Percentiles rank a stretch among this genome's conserved stretches.
phyloP scores from a whole-genome alignment of 208 protist species.

The Leishmania gerbilli region DNA sequence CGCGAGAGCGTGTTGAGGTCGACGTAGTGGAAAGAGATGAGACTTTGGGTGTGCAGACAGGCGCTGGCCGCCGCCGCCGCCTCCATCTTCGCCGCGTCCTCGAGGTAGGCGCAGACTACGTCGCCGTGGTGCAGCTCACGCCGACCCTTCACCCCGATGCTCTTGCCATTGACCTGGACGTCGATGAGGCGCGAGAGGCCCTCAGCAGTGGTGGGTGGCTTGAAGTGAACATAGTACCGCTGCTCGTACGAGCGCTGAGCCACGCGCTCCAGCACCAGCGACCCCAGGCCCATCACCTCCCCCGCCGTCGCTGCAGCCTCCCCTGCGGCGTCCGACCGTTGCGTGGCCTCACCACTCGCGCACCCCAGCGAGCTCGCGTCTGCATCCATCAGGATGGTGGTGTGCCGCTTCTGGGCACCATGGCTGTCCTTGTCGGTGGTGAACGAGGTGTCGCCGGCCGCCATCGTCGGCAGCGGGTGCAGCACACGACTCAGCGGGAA shows the following conservation, averaged over 20 bases:
- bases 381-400: neutral
- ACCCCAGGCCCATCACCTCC: constrained; percentile 26
- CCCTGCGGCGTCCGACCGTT: neutral
- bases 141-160: constrained; percentile 35
- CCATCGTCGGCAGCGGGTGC: neutral
- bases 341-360: neutral
- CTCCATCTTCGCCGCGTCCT: constrained; percentile 21
- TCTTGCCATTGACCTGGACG: constrained; percentile 67
- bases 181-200: constrained; percentile 31
- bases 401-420: neutral
- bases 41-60: constrained; percentile 34
- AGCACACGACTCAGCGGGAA: constrained; percentile 37
- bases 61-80: neutral
- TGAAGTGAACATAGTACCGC: constrained; percentile 57
- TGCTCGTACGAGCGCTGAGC: constrained; percentile 60
- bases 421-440: neutral
- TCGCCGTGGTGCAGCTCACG: constrained; percentile 68
- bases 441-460: neutral
- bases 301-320: neutral
- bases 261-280: constrained; percentile 59
- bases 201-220: constrained; percentile 32
- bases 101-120: constrained; percentile 60
- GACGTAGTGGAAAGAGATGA: constrained; percentile 73
- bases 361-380: neutral
- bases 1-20: constrained; percentile 69